Percentiles rank a stretch among this genome's conserved stretches.
Conservation (phyloP, 305 asterid species). For the Lippia alba region DNA sequence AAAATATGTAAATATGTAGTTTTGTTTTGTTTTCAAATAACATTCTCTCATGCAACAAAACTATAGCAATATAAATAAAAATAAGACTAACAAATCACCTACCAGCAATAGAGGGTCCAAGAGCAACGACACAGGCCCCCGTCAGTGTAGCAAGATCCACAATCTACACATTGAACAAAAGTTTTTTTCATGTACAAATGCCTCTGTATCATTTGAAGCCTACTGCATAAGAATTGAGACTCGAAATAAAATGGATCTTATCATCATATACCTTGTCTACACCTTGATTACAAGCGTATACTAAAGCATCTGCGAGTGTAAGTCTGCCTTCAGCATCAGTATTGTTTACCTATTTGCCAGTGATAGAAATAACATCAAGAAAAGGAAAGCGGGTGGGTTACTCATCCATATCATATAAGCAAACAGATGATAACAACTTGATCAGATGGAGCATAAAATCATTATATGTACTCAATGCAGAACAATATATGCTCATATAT, state of each 20-base stretch:
- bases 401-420: background rate
- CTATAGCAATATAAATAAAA: conserved; percentile 1
- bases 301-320: conserved; percentile 76
- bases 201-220: background rate
- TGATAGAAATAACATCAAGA: conserved; percentile 12
- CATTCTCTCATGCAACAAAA: background rate
- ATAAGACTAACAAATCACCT: conserved; percentile 10
- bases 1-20: background rate
- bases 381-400: background rate
- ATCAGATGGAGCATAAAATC: background rate
- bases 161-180: conserved; percentile 51
- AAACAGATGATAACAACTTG: background rate
- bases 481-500: background rate
- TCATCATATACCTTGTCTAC: conserved; percentile 57
- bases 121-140: conserved; percentile 82
- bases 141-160: conserved; percentile 86
- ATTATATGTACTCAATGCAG: too few species aligned
- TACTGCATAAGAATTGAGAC: background rate
- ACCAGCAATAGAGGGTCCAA: conserved; percentile 93
- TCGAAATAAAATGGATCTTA: too few species aligned
- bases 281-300: conserved; percentile 77
- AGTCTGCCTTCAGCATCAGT: conserved; percentile 85
- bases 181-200: background rate
- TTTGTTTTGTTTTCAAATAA: conserved; percentile 17
- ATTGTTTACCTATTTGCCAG: conserved; percentile 57